Percentiles rank a stretch among this genome's conserved stretches.
phyloP scores from a whole-genome alignment of 2,329 filamentous ascomycete genomes.

The Waltergamsia citrina region DNA sequence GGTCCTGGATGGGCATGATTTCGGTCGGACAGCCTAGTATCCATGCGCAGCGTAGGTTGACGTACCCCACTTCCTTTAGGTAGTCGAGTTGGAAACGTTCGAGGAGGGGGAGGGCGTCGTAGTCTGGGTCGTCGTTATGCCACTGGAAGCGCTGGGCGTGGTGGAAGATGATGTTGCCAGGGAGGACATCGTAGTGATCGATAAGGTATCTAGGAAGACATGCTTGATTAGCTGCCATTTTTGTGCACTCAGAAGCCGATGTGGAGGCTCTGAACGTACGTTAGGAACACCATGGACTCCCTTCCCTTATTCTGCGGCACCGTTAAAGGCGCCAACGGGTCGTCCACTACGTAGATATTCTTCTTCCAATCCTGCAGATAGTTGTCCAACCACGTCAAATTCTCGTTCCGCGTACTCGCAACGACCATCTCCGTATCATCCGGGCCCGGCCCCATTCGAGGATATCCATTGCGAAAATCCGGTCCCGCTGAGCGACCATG shows the following conservation, averaged over 20 bases:
- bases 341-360: slow-evolving; percentile 45
- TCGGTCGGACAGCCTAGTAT: slow-evolving; percentile 43
- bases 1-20: slow-evolving; percentile 30
- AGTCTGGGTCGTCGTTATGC: slow-evolving; percentile 44
- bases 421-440: slow-evolving; percentile 21
- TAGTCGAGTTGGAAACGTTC: slow-evolving; percentile 36
- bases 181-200: slow-evolving; percentile 35
- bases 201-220: slow-evolving; percentile 41
- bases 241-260: slow-evolving; percentile 6
- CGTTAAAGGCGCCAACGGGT: slow-evolving; percentile 32
- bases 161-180: slow-evolving; percentile 34
- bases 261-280: slow-evolving; percentile 15
- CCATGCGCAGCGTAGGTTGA: slow-evolving; percentile 52
- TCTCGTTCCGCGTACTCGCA: slow-evolving; percentile 20
- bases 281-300: slow-evolving; percentile 44
- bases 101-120: slow-evolving; percentile 43
- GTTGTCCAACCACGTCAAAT: slow-evolving; percentile 28
- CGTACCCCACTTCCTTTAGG: slow-evolving; percentile 45
- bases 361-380: slow-evolving; percentile 36
- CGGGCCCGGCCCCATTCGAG: too few relatives aligned
- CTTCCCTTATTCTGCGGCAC: slow-evolving; percentile 40
- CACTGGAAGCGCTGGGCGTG: slow-evolving; percentile 39
- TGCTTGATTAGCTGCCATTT: slow-evolving; percentile 1
- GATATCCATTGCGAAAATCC: too few relatives aligned
- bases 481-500: too few relatives aligned